Base-by-base conservation (phyloP, 495 filamentous ascomycete species). In the Paragyromitra xinjiangensis region DNA sequence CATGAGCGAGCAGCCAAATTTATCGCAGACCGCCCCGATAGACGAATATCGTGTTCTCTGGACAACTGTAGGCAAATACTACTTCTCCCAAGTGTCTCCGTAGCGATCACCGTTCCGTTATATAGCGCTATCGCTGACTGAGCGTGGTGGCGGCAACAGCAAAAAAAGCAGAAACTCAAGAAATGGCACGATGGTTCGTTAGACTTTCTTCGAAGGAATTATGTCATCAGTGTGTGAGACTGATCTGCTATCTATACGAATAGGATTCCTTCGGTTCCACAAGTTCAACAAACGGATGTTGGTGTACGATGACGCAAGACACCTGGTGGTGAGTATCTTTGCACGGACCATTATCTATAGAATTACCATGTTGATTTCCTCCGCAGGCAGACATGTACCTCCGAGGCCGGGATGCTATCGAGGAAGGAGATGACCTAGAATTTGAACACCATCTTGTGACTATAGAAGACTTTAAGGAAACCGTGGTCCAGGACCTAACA, bases 101-200 rank as follows among this genome's bases (percentile, higher is more conserved):
- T 6, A 14, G 19, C 2, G 24, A 22, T 8, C 26, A 2, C 22
- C 16, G 14, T 44, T 45, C 12, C 26, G 14, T 61, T 11, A 34
- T 53, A 34, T 53, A 22, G 40, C 50, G 42, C 51, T 61, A 37
- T 45, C 3, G 11, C 39, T 65, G 26, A 65, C 42, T 63, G 8
- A 7, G 29, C 26, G 40, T 53, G n/a, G 34, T 44, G 24, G 12
- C 29, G 34, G 48, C 40, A 40, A 82, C 12, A 80, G 81, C 81
- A 82, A 78, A 82, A 82, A 70, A 82, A 82, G 48, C 81, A 82
- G 69, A 82, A 82, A 58, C 78, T 82, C 29, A 82, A 82, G 48
- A 80, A 80, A 61, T 82, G 81, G 81, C 81, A 82, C 26, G 81
- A 82, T 65, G 81, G 81, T 81, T 64, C n/a, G 79, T 72, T 53